These are phyloP conservation scores for Medicago arabica DNA, from an alignment of 306 rosid species.

Conservation along the genomic window DNA sequence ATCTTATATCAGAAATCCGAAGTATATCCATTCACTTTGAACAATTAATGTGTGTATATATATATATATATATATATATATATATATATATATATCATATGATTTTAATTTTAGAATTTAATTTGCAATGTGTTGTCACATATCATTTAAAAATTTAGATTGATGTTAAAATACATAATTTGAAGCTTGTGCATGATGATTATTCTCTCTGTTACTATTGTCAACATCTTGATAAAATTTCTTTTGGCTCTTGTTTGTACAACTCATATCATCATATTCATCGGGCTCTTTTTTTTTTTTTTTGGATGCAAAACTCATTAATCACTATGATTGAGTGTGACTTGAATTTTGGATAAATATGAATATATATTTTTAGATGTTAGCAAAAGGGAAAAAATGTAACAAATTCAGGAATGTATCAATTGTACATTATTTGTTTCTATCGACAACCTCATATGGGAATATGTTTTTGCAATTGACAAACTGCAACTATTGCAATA, in stretches of 20 bases:
- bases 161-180: not conserved
- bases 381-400: not conserved
- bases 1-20: too few relatives aligned
- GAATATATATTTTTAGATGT: not conserved
- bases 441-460: not conserved
- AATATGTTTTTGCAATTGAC: slow-evolving; percentile 21
- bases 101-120: too few relatives aligned
- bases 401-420: not conserved
- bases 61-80: too few relatives aligned
- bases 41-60: too few relatives aligned
- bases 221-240: not conserved
- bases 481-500: not conserved
- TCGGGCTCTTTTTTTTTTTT: not conserved
- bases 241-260: slow-evolving; percentile 16
- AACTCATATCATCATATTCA: slow-evolving; percentile 20
- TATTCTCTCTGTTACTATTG: not conserved
- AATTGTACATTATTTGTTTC: slow-evolving; percentile 7
- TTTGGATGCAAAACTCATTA: not conserved
- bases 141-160: too few relatives aligned
- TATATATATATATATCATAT: too few relatives aligned
- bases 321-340: not conserved
- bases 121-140: too few relatives aligned
- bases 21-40: too few relatives aligned
- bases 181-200: not conserved
- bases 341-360: slow-evolving; percentile 6